Base-by-base conservation (phyloP, 345 rosid species). In the Pistacia vera region DNA sequence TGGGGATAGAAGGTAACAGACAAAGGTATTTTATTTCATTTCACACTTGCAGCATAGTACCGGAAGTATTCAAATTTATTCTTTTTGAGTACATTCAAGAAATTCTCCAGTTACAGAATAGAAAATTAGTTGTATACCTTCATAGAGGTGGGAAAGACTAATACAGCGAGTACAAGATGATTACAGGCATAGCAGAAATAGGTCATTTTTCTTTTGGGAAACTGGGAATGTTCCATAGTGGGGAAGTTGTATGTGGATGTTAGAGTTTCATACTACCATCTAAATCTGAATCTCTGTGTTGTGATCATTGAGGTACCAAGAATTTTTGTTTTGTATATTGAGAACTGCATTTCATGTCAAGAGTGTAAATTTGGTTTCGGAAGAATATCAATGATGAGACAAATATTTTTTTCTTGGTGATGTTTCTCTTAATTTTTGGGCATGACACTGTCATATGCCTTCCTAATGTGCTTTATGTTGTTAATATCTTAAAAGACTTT, bases 21-120 rank as follows among this genome's bases (percentile, higher is more conserved):
- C 62, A 17, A 69, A 80, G 79, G 74, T 77, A 73, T 33, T 79
- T 82, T 75, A 81, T 68, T 79, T 56, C 58, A 73, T 79, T 74
- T 78, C 57, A 78, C 25, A 44, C 76, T 74, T 51, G 76, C 80
- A 55, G 77, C 80, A 64, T 79, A 68, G 48, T 58, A 17, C 57
- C 77, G 52, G 75, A 84, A 84, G 78, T 80, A 79, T 85, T 52
- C 81, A 78, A 62, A 74, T 70, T 80, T 79, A 83, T 85, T 89
- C 85, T 82, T 90, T 83, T 76, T 52, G 63, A 75, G 71, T 87
- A 85, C 81, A 81, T 69, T 79, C 58, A 16, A 68, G 83, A 48
- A 75, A 36, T 67, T 30, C 18, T 51, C 64, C 64, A 63, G 70
- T 81, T 63, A 79, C 77, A 84, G 85, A 78, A 74, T 81, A 84